These are phyloP conservation scores for Aspergillus sp. DNA, from an alignment of 2,329 filamentous ascomycete species.

Conservation along the genomic window DNA sequence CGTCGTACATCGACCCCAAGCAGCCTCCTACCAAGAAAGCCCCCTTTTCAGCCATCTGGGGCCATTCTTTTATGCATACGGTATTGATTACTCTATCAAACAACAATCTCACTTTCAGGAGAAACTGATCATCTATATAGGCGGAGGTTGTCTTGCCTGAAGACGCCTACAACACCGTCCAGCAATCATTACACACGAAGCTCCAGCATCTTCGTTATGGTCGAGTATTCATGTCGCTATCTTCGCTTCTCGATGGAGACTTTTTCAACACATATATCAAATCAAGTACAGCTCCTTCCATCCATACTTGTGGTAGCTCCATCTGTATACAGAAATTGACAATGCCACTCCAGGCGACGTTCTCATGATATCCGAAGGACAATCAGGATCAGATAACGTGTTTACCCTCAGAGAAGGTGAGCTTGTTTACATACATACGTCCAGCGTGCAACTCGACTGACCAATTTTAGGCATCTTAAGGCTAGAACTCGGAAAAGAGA, in stretches of 20 bases:
- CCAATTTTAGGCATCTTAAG: conserved; percentile 60
- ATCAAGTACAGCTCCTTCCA: conserved; percentile 51
- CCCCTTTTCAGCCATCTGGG: conserved; percentile 69
- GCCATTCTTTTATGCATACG: conserved; percentile 68
- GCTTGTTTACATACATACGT: conserved; percentile 4
- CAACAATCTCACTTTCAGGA: conserved; percentile 43
- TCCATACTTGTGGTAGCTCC: background rate
- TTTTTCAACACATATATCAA: conserved; percentile 89
- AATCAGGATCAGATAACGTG: conserved; percentile 66
- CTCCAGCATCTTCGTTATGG: conserved; percentile 55
- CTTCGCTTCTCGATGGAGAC: conserved; percentile 67
- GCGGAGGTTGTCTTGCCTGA: conserved; percentile 70
- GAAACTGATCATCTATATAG: conserved; percentile 17
- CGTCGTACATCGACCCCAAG: conserved; percentile 65
- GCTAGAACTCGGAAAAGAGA: conserved; percentile 76
- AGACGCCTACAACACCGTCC: conserved; percentile 57
- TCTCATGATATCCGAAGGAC: conserved; percentile 80
- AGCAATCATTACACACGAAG: conserved; percentile 50
- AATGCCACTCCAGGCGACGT: conserved; percentile 62
- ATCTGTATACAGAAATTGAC: background rate
- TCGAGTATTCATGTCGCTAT: conserved; percentile 69
- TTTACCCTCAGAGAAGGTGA: conserved; percentile 70
- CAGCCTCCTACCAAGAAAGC: conserved; percentile 71
- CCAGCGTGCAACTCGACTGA: background rate
- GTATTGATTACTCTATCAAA: conserved; percentile 37